phyloP scores from a whole-genome alignment of 306 rosid genomes.

The Carpinus fangiana region DNA sequence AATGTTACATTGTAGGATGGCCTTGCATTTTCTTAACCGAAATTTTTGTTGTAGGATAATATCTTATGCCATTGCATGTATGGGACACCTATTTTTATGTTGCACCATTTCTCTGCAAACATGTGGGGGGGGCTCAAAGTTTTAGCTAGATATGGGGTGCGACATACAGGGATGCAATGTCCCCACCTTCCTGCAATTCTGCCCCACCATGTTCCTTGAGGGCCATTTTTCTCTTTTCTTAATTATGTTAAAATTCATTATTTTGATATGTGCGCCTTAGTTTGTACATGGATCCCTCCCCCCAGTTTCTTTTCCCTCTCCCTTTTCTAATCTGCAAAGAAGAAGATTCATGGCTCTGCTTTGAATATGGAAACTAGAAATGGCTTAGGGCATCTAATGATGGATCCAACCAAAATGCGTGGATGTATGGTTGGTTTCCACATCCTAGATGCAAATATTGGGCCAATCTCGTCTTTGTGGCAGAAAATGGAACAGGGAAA shows the following conservation, averaged over 20 bases:
- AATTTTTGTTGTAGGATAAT: background rate
- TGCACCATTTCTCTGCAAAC: background rate
- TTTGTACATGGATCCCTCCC: background rate
- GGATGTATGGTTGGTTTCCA: background rate
- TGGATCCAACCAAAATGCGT: background rate
- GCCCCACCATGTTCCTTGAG: background rate
- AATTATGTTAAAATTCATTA: background rate
- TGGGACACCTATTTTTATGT: background rate
- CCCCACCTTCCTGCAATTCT: background rate
- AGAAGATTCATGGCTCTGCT: background rate
- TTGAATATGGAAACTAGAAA: background rate
- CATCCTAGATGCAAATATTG: background rate
- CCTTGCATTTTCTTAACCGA: constrained; percentile 1
- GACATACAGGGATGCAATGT: background rate
- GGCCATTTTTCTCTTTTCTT: background rate
- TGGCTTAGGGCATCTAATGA: background rate
- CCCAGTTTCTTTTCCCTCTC: background rate
- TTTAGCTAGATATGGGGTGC: background rate
- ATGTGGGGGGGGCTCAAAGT: background rate
- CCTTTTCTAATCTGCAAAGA: background rate
- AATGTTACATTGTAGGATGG: background rate
- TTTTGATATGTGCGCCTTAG: background rate
- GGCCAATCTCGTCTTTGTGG: background rate
- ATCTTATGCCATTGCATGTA: background rate
- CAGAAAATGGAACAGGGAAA: background rate